Evolutionary conservation across 306 rosid species (phyloP), one percentile per base, ranked within the genome.

Genomic region (Acacia melanoxylon): DNA sequence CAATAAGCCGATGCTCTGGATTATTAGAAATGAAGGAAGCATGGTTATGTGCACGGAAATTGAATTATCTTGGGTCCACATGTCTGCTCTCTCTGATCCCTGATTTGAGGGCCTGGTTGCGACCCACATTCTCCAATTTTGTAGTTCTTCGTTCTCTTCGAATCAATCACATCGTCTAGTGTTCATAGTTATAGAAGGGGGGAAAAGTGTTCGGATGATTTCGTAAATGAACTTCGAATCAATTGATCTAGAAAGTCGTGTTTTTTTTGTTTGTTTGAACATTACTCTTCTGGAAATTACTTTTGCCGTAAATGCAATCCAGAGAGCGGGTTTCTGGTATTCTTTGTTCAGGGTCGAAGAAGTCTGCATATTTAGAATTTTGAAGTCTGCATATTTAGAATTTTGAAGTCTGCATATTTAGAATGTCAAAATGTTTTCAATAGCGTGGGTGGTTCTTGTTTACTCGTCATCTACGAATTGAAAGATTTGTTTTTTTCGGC

Each of bases 1-100:
- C 93, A 91, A 93, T 93, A 94, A 94, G 98, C 97, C 97, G 97
- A 92, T 94, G 98, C 97, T 91, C 91, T 92, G 98, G 97, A 72
- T 19, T n/a, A 6, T 4, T 58, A 41, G 2, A 0, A 22, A 91
- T 86, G 98, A 94, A 94, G 94, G 91, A 8, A 82, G 92, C 98
- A 94, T 94, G 97, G 98, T 90, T 52, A 67, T 87, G 93, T 88
- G 92, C 89, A 91, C 97, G 82, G 93, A 94, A 77, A 93, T 90
- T 72, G 83, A 91, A 45, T 0, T 20, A 5, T 11, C 58, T 20
- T n/a, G 78, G 97, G 92, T 94, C 89, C 59, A 86, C 86, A 89
- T 90, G 98, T 94, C 97, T 91, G 97, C 97, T 65, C 95, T 87
- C 92, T 82, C 81, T 94, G 97, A 94, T 66, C 6, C 19, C 78